Base-by-base conservation (phyloP, 1,284 basidiomycete species). In the Peniophora sp. region DNA sequence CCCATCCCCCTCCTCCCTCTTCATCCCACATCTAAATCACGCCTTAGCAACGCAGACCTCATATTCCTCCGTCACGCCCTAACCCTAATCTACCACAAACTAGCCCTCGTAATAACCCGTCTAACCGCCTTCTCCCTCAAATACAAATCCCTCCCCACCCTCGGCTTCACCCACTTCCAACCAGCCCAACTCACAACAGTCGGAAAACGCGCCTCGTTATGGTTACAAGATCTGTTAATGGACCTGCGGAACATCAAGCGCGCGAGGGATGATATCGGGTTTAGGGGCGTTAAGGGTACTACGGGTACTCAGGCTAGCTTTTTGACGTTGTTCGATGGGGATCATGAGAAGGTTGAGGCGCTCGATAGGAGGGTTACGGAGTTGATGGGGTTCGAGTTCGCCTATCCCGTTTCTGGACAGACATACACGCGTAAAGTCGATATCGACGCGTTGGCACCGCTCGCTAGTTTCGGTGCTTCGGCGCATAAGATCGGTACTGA, bases 111-210 rank as follows among this genome's bases (percentile, higher is more conserved):
- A 52, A 96, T 99, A 62, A 86, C 89, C 51, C 87, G 96, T 32
- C 80, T 99, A 38, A 76, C 92, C 17, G 65, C 70, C 0, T 99
- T 97, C 57, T 88, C 89, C 49, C 67, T 75, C 51, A 69, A 81
- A 56, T 83, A 94, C 64, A 80, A 81, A 23, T 87, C 81, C 54
- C 79, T 94, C 20, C 92, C 92, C 0, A 91, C 92, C 0, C 79
- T 99, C 41, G 97, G 97, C 1, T 99, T 97, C 74, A 99, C 97
- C 8, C 97, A 99, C 69, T 99, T 97, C 77, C 97, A 99, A 69
- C 95, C 97, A 3, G 97, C 97, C 6, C 97, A 99, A 70, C 74
- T 99, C 50, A 98, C 95, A 1, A 99, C 96, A 0, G 96, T 99
- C 39, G 97, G 97, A n/a, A 99, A 99, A 73, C 83, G 97, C n/a